A percentile compares a stretch with the other conserved stretches of the same genome.
These are phyloP conservation scores for Hyphopichia khmerensis DNA, from an alignment of 1,139 yeast genomes.

Conservation along the genomic window DNA sequence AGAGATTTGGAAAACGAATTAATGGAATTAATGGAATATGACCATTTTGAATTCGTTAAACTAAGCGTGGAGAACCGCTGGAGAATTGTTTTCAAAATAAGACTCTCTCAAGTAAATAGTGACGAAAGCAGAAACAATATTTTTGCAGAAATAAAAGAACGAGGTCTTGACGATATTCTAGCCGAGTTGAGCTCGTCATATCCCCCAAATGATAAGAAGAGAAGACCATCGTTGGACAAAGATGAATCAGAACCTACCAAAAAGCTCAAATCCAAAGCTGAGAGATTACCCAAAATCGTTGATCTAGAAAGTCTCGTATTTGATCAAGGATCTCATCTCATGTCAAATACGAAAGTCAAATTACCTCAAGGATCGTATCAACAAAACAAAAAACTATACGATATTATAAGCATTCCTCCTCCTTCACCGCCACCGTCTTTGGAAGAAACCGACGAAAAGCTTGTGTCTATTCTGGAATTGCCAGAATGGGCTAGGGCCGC, in stretches of 20 bases:
- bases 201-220: constrained; percentile 11
- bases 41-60: constrained; percentile 49
- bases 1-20: constrained; percentile 52
- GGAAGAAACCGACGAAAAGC: constrained; percentile 40
- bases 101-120: constrained; percentile 35
- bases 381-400: constrained; percentile 70
- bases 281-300: constrained; percentile 52
- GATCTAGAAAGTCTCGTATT: constrained; percentile 65
- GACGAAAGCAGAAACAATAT: constrained; percentile 31
- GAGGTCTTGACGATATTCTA: constrained; percentile 24
- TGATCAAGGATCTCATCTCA: constrained; percentile 69
- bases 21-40: constrained; percentile 50
- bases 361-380: constrained; percentile 86
- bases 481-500: constrained; percentile 84
- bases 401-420: constrained; percentile 81
- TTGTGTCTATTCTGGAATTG: constrained; percentile 59
- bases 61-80: constrained; percentile 52
- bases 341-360: constrained; percentile 64
- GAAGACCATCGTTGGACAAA: constrained; percentile 11
- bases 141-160: constrained; percentile 18
- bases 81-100: constrained; percentile 55
- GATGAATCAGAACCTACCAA: constrained; percentile 7
- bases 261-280: constrained; percentile 15
- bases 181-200: constrained; percentile 6
- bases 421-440: constrained; percentile 51